Evolutionary conservation across 208 protist genomes (phyloP).

Genomic region (Wallacemonas collosoma): DNA sequence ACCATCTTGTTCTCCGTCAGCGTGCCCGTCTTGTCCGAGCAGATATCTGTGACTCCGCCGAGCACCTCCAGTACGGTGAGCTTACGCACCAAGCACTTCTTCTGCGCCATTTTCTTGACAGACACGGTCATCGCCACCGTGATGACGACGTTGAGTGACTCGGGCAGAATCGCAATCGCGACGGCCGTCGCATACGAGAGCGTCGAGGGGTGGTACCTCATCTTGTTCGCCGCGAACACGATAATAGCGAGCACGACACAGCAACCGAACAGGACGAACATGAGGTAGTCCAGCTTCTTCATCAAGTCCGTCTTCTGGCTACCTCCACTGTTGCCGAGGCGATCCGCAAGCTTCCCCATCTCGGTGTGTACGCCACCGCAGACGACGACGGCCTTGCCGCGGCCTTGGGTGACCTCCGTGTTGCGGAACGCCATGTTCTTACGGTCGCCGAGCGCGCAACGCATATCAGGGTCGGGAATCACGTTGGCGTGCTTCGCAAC

Average conservation of each 20-base stretch:
- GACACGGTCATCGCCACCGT: conserved; percentile 98
- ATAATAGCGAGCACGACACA: conserved; percentile 73
- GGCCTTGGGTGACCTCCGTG: conserved; percentile 84
- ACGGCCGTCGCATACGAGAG: conserved; percentile 94
- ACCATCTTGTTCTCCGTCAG: conserved; percentile 99
- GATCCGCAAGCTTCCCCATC: conserved; percentile 88
- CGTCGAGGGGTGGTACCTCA: conserved; percentile 43
- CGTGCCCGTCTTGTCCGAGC: conserved; percentile 99
- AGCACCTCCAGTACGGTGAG: conserved; percentile 98
- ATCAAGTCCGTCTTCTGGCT: conserved; percentile 75
- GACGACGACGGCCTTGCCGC: conserved; percentile 79
- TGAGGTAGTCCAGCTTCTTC: conserved; percentile 87
- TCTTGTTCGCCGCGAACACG: conserved; percentile 83
- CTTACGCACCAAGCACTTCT: conserved; percentile 98
- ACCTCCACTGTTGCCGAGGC: conserved; percentile 41
- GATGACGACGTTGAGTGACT: conserved; percentile 97
- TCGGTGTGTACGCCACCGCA: conserved; percentile 78
- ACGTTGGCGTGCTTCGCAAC: conserved; percentile 79
- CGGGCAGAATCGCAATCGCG: conserved; percentile 97
- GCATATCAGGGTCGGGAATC: conserved; percentile 89
- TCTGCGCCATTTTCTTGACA: conserved; percentile 98
- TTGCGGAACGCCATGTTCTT: conserved; percentile 90
- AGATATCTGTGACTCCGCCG: conserved; percentile 97
- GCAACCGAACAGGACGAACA: conserved; percentile 87
- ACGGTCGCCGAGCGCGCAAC: conserved; percentile 87